These are phyloP conservation scores for Verticillium dahliae DNA, from an alignment of 2,329 filamentous ascomycete species.

Conservation along the genomic window DNA sequence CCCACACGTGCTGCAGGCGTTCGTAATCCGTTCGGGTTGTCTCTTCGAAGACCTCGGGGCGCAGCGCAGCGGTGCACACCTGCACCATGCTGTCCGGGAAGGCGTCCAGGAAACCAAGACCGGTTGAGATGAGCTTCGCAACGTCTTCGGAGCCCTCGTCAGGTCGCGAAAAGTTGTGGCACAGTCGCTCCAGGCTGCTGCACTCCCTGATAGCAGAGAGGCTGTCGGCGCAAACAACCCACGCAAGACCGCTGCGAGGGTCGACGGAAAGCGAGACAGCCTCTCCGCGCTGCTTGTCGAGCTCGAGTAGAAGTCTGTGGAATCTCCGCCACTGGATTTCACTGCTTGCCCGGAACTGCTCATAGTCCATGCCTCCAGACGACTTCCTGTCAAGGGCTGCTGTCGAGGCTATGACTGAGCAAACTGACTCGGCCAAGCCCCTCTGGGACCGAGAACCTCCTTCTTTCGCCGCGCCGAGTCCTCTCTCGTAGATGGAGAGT, in stretches of 20 bases:
- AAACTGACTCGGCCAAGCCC: constrained; percentile 69
- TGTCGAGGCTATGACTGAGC: constrained; percentile 62
- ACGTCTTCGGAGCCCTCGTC: constrained; percentile 47
- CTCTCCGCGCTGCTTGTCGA: constrained; percentile 82
- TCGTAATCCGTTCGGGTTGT: constrained; percentile 63
- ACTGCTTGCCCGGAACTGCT: constrained; percentile 65
- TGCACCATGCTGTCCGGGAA: constrained; percentile 65
- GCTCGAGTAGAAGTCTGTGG: constrained; percentile 75
- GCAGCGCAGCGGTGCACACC: constrained; percentile 59
- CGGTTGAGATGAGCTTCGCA: constrained; percentile 61
- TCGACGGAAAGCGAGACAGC: constrained; percentile 75
- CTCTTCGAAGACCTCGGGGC: constrained; percentile 69
- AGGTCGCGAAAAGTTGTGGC: constrained; percentile 56
- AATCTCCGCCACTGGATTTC: constrained; percentile 86
- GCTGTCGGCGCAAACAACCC: constrained; percentile 79
- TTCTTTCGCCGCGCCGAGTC: constrained; percentile 35
- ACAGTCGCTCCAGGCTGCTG: constrained; percentile 68
- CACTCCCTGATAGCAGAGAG: constrained; percentile 74
- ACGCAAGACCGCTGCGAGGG: constrained; percentile 62
- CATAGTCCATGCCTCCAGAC: constrained; percentile 65
- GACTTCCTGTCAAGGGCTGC: constrained; percentile 57
- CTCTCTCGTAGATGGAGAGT: constrained; percentile 72
- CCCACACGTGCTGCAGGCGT: constrained; percentile 71
- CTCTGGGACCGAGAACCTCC: constrained; percentile 36
- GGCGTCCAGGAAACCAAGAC: constrained; percentile 60